Conservation (phyloP, 2,329 filamentous ascomycete genomes). For the Colletotrichum acutatum region DNA sequence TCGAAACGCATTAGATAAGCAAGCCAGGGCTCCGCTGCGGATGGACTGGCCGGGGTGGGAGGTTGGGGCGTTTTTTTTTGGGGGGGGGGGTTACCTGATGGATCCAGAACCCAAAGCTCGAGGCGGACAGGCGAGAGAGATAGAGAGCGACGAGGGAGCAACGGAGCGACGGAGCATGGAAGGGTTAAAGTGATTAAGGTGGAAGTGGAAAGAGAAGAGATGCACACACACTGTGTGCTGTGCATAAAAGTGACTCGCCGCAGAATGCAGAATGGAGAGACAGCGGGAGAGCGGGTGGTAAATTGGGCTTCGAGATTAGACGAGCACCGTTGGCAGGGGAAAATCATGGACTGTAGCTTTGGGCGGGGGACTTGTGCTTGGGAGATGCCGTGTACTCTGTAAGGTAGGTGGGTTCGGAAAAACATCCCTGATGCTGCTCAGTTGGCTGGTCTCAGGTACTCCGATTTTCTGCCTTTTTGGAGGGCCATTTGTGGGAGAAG, state of each 20-base stretch:
- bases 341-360: conserved; percentile 8
- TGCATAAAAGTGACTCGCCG: neutral
- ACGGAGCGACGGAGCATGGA: neutral
- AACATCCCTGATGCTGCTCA: conserved; percentile 16
- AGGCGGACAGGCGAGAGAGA: neutral
- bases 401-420: conserved; percentile 2
- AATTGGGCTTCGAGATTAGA: conserved; percentile 10
- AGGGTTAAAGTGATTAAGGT: neutral
- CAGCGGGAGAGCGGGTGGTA: neutral
- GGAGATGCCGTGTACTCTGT: neutral
- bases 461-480: conserved; percentile 6
- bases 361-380: conserved; percentile 12
- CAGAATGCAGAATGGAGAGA: neutral
- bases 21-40: conserved; percentile 30
- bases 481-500: conserved; percentile 8
- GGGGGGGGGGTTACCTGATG: neutral
- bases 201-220: neutral
- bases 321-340: conserved; percentile 23
- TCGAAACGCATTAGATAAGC: conserved; percentile 40
- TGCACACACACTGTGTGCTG: conserved; percentile 23
- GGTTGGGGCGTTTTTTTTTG: neutral
- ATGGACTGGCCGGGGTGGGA: conserved; percentile 23
- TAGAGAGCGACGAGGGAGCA: neutral
- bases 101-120: conserved; percentile 1
- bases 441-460: neutral